Percentiles rank a stretch among this genome's conserved stretches.
These are phyloP conservation scores for Glycine latifolia DNA, from an alignment of 306 rosid genomes.

Conservation along the genomic window DNA sequence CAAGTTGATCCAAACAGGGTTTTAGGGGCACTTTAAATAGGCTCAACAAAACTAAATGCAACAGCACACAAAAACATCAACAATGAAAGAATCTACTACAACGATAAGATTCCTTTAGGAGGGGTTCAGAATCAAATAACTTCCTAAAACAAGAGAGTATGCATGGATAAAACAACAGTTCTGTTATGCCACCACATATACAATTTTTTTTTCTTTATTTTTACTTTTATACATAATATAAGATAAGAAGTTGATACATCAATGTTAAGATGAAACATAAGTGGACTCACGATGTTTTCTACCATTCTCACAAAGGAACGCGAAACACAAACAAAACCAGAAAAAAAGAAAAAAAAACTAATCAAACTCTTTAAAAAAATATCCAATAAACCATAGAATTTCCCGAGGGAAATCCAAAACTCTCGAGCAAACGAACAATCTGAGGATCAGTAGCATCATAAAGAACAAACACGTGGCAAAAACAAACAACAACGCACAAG, in stretches of 20 bases:
- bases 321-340: constrained; percentile 12
- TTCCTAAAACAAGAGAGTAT: background rate
- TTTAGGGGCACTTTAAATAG: no score
- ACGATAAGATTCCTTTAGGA: no score
- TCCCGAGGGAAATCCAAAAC: constrained; percentile 27
- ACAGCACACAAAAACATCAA: no score
- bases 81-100: no score
- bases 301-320: constrained; percentile 33
- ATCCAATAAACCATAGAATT: background rate
- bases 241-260: background rate
- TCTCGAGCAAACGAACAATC: constrained; percentile 31
- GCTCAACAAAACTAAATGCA: no score
- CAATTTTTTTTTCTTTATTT: background rate
- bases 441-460: background rate
- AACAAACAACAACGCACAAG: background rate
- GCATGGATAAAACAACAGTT: background rate
- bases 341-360: background rate
- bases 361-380: background rate
- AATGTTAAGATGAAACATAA: constrained; percentile 27
- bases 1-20: no score
- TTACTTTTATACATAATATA: background rate
- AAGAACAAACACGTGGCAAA: background rate
- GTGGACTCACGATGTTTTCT: background rate
- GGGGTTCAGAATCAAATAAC: background rate
- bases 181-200: background rate